phyloP scores from a whole-genome alignment of 148 eudicot species.

The Amaranthus cruentus region DNA sequence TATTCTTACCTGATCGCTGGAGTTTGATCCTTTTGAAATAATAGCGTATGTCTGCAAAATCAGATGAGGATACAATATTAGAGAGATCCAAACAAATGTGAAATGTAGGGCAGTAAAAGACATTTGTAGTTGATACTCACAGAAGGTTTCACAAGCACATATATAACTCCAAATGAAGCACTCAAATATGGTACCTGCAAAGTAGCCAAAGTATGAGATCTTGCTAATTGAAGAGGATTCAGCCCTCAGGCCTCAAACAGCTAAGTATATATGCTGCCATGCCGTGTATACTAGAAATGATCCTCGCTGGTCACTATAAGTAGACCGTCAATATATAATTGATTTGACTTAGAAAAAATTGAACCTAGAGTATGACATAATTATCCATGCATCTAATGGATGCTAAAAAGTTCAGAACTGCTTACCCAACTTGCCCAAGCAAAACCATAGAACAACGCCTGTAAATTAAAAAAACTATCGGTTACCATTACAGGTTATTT shows the following conservation, averaged over 20 bases:
- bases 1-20: constrained; percentile 69
- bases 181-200: constrained; percentile 85
- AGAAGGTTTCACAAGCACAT: constrained; percentile 72
- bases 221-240: background rate
- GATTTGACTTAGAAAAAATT: background rate
- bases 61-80: background rate
- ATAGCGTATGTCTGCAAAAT: constrained; percentile 73
- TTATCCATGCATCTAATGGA: background rate
- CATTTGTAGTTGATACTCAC: constrained; percentile 39
- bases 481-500: background rate
- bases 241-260: background rate
- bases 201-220: background rate
- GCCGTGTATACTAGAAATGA: background rate
- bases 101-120: background rate
- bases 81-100: background rate
- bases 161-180: constrained; percentile 86
- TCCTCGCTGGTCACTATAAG: background rate
- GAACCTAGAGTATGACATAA: background rate
- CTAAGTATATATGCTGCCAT: background rate
- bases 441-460: constrained; percentile 84
- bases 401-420: background rate
- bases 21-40: constrained; percentile 72
- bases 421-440: constrained; percentile 98
- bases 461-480: constrained; percentile 17
- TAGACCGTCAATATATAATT: background rate